Conservation (phyloP, 306 rosid species). For the Mucuna pruriens region DNA sequence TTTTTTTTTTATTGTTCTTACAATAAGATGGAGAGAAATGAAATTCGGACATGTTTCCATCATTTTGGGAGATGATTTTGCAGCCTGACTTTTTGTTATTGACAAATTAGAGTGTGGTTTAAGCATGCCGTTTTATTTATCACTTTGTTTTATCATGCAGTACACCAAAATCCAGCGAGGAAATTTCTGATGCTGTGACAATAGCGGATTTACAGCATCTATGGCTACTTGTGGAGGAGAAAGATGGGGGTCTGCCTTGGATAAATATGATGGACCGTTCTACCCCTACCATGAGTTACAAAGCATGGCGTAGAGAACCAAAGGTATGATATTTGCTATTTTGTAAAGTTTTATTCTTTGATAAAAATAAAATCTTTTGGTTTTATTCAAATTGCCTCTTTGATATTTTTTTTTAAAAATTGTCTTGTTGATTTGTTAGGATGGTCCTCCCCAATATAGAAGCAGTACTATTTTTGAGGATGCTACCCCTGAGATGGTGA, state of each 20-base stretch:
- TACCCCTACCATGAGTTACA: conserved; percentile 56
- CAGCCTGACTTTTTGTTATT: neutral
- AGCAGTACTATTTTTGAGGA: conserved; percentile 65
- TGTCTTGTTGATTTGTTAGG: conserved; percentile 41
- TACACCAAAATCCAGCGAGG: conserved; percentile 10
- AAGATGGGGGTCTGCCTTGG: conserved; percentile 72
- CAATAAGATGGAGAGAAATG: neutral
- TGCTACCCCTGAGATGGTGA: conserved; percentile 68
- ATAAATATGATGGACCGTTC: conserved; percentile 61
- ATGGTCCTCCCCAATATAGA: conserved; percentile 64
- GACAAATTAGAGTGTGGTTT: neutral
- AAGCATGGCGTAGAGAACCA: conserved; percentile 68
- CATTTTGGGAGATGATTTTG: neutral
- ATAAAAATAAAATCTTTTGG: neutral
- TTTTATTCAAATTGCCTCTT: neutral
- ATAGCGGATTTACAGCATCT: conserved; percentile 49
- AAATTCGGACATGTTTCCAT: neutral
- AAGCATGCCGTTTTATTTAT: neutral
- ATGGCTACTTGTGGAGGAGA: conserved; percentile 57
- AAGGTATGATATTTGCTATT: conserved; percentile 42
- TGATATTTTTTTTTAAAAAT: neutral
- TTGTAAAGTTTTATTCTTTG: neutral
- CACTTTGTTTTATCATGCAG: conserved; percentile 22
- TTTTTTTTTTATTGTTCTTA: neutral
- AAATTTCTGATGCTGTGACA: conserved; percentile 33